Base-by-base conservation (phyloP, 164 flowering plant genomes). In the Sextonia rubra region DNA sequence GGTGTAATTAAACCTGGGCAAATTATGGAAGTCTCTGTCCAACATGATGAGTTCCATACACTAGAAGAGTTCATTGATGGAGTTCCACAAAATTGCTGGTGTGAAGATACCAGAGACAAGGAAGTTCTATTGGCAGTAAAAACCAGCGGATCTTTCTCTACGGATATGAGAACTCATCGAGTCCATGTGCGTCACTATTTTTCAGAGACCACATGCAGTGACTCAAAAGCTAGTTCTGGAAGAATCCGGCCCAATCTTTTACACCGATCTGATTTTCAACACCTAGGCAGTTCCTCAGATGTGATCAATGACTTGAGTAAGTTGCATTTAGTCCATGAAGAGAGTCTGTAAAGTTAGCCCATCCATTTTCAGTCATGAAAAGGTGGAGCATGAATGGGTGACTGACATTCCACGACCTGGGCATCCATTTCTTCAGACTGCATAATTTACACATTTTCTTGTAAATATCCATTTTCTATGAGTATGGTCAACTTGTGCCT, bases 61-160 rank as follows among this genome's bases (percentile, higher is more conserved):
- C 71, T 75, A 3, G 97, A 90, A 79, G 93, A 88, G 62, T 82
- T 82, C 68, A 90, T 86, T 2, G 99, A 93, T 49, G 97, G 97
- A 27, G 71, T 86, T 58, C 97, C 93, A 37, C 97, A 87, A 66
- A 96, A 81, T 83, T 88, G 88, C 85, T 96, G 97, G 97, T 84
- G 83, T 74, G 97, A 96, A 82, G 97, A 93, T 82, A 84, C 88
- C n/a, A 77, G 89, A 69, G 97, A 96, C 72, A 90, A 92, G 81
- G 95, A 89, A 83, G 94, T 87, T 29, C 73, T 85, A 1, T 72
- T 93, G 66, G 69, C 63, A 5, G 83, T 92, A 30, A 81, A 65
- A 55, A 80, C 90, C 3, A 75, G 74, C 47, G 95, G 97, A 18
- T 81, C 81, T 71, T 81, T 73, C 77, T 83, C 93, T 3, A 68